These are phyloP conservation scores for Cenchrus purpureus DNA, from an alignment of 176 grass and related monocot species.

Conservation along the genomic window DNA sequence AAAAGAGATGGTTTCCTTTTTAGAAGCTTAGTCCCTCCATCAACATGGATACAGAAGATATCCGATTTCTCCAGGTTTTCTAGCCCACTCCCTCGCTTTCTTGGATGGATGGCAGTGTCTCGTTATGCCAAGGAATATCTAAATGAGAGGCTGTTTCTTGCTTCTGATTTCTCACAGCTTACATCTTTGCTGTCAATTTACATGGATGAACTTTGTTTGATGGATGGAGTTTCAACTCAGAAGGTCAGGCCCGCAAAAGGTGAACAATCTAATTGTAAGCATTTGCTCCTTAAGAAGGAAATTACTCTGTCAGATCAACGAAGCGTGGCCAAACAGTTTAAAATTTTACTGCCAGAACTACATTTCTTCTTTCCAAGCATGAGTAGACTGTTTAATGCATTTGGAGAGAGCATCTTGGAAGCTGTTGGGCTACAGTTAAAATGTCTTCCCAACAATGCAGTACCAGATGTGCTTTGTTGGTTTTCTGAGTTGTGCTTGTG, in stretches of 20 bases:
- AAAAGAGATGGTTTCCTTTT: constrained; percentile 67
- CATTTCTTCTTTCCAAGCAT: constrained; percentile 92
- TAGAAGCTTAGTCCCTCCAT: constrained; percentile 83
- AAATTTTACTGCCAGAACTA: constrained; percentile 70
- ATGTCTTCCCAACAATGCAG: constrained; percentile 68
- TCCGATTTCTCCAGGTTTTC: constrained; percentile 60
- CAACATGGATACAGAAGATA: constrained; percentile 90
- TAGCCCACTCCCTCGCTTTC: constrained; percentile 73
- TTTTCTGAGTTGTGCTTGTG: constrained; percentile 96
- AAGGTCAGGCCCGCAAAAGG: constrained; percentile 50
- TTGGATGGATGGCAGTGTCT: constrained; percentile 92
- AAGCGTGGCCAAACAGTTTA: constrained; percentile 48
- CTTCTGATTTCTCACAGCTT: constrained; percentile 94
- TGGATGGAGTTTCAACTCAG: constrained; percentile 56
- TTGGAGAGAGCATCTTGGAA: constrained; percentile 89
- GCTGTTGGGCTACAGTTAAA: constrained; percentile 86
- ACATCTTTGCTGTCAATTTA: constrained; percentile 86
- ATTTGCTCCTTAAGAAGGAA: constrained; percentile 57
- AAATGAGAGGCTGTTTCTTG: constrained; percentile 74
- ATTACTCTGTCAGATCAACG: constrained; percentile 33
- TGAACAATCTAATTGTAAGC: constrained; percentile 42
- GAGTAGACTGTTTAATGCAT: constrained; percentile 64
- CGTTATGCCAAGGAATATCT: constrained; percentile 85
- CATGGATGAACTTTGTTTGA: constrained; percentile 75
- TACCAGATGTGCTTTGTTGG: constrained; percentile 93